These are phyloP conservation scores for Hirsutella thompsonii DNA, from an alignment of 2,329 filamentous ascomycete species.

Conservation along the genomic window DNA sequence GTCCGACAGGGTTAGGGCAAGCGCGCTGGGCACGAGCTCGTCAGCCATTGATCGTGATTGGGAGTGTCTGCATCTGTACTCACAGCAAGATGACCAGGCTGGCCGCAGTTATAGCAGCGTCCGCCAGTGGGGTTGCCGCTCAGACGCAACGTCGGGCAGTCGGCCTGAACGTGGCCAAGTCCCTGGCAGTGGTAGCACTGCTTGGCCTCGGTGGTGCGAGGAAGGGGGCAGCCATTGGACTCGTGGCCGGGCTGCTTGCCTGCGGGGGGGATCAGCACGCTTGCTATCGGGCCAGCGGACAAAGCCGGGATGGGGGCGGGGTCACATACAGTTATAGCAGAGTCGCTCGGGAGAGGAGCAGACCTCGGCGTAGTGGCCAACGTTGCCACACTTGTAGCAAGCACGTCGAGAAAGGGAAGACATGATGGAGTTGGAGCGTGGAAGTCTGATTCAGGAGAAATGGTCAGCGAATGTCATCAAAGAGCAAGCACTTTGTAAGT, in stretches of 20 bases:
- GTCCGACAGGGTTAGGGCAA: slow-evolving; percentile 62
- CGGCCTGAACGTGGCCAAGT: slow-evolving; percentile 93
- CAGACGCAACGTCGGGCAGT: slow-evolving; percentile 91
- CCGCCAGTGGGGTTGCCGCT: slow-evolving; percentile 71
- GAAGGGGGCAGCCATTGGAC: slow-evolving; percentile 93
- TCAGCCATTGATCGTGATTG: slow-evolving; percentile 5
- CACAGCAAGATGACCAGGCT: slow-evolving; percentile 84
- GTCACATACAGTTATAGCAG: slow-evolving; percentile 89
- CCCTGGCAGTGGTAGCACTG: slow-evolving; percentile 99
- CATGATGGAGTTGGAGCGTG: slow-evolving; percentile 34
- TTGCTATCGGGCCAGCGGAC: background rate
- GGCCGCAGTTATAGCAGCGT: slow-evolving; percentile 93
- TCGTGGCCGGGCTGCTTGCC: slow-evolving; percentile 90
- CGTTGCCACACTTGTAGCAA: slow-evolving; percentile 75
- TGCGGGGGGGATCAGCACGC: slow-evolving; percentile 13
- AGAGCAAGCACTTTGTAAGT: background rate
- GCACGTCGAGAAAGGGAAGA: slow-evolving; percentile 71
- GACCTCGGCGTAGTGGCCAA: slow-evolving; percentile 74
- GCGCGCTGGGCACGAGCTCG: slow-evolving; percentile 43
- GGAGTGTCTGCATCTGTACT: slow-evolving; percentile 19
- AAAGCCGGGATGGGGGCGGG: background rate
- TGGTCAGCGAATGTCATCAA: slow-evolving; percentile 19
- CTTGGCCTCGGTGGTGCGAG: slow-evolving; percentile 95
- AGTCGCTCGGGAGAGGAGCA: slow-evolving; percentile 96
- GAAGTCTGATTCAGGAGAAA: slow-evolving; percentile 7